Conservation (phyloP, 2,329 filamentous ascomycete species). For the Talaromyces sp. region DNA sequence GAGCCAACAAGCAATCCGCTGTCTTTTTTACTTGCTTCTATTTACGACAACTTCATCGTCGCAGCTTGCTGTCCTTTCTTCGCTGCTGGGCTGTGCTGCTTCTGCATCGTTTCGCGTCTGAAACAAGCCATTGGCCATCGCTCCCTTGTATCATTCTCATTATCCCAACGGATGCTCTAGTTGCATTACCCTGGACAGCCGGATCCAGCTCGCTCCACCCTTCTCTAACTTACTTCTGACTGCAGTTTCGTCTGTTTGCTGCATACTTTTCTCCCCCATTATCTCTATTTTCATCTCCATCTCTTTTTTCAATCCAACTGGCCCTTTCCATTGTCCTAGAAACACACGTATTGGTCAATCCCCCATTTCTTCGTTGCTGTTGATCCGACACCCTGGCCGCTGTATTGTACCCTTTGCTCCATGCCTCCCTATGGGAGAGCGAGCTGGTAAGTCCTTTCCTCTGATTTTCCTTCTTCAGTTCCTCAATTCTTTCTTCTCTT, state of each 20-base stretch:
- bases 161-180: not conserved
- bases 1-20: not conserved
- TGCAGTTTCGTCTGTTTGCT: not conserved
- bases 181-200: not conserved
- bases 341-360: not conserved
- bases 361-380: not conserved
- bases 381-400: conserved; percentile 9
- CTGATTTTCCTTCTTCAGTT: not conserved
- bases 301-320: not conserved
- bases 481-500: not conserved
- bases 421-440: conserved; percentile 11
- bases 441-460: conserved; percentile 11
- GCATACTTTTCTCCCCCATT: not conserved
- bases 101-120: not conserved
- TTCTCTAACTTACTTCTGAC: not conserved
- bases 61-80: not conserved
- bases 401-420: conserved; percentile 7
- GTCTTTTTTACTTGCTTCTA: conserved; percentile 1
- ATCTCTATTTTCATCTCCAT: not conserved
- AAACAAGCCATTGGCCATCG: not conserved
- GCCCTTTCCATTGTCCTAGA: not conserved
- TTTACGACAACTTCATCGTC: not conserved
- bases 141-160: not conserved
- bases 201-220: not conserved
- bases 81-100: not conserved